Percentiles rank a stretch among this genome's conserved stretches.
Conservation (phyloP, 2,329 filamentous ascomycete species). For the Penicillium hordei region DNA sequence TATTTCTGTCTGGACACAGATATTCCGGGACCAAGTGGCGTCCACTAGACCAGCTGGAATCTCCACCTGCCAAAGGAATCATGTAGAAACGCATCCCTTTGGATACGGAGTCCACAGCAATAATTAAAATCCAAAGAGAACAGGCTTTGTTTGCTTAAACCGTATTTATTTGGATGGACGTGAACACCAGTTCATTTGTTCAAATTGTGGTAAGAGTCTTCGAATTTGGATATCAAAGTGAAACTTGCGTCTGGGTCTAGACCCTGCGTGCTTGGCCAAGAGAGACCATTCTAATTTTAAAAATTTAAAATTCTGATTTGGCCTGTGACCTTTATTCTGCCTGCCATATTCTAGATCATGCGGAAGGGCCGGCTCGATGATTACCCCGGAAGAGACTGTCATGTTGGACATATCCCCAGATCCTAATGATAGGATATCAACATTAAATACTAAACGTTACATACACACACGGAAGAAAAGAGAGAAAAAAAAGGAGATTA, state of each 20-base stretch:
- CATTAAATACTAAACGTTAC: neutral
- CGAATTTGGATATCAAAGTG: constrained; percentile 1
- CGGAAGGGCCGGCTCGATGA: neutral
- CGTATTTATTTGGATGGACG: neutral
- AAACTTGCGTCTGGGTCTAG: constrained; percentile 10
- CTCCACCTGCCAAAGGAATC: constrained; percentile 15
- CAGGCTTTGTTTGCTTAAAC: neutral
- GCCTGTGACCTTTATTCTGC: neutral
- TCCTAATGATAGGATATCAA: neutral
- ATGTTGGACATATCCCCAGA: neutral
- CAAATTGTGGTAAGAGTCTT: neutral
- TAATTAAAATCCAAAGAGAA: neutral
- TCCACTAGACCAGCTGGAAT: constrained; percentile 15
- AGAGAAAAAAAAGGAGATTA: too few species aligned
- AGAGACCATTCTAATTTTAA: constrained; percentile 5
- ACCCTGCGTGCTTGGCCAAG: neutral
- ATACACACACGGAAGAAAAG: neutral
- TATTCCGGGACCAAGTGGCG: constrained; percentile 21
- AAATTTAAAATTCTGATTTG: constrained; percentile 7
- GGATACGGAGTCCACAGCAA: neutral
- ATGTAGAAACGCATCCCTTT: constrained; percentile 14
- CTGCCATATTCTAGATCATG: neutral
- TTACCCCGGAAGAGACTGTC: neutral
- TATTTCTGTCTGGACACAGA: neutral
- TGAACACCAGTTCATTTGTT: neutral